Conservation (phyloP, 441 rosid species). For the Syzygium syzygioides region DNA sequence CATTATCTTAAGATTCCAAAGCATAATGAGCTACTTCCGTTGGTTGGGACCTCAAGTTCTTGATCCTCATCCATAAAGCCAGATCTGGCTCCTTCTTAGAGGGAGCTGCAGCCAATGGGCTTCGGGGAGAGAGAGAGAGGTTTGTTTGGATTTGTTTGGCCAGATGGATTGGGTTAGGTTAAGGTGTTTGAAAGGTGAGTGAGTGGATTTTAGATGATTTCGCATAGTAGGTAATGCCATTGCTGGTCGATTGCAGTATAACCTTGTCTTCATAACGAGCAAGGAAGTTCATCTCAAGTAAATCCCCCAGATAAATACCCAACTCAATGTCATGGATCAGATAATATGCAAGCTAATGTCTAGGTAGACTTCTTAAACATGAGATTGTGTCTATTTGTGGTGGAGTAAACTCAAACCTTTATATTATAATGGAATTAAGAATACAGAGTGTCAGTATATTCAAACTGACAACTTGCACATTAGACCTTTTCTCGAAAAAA, state of each 20-base stretch:
- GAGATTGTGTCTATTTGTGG: background rate
- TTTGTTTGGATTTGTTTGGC: background rate
- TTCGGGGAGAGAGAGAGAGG: too few relatives aligned
- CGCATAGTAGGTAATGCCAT: background rate
- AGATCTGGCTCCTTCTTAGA: background rate
- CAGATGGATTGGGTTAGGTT: background rate
- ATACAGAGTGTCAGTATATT: background rate
- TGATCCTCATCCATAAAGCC: background rate
- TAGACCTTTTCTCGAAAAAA: background rate
- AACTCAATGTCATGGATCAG: background rate
- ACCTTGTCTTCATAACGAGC: background rate
- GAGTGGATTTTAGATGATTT: background rate
- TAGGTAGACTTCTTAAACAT: background rate
- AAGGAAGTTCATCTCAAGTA: background rate
- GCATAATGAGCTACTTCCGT: background rate
- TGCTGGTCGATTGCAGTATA: background rate
- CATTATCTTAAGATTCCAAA: background rate
- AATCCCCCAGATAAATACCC: background rate
- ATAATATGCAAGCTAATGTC: background rate
- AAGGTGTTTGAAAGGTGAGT: background rate
- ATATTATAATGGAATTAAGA: background rate
- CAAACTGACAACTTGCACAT: background rate
- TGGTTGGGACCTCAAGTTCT: background rate
- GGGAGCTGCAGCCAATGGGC: background rate
- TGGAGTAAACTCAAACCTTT: background rate